Conservation (phyloP, 257 asterid genomes). For the Nicotiana tomentosiformis region DNA sequence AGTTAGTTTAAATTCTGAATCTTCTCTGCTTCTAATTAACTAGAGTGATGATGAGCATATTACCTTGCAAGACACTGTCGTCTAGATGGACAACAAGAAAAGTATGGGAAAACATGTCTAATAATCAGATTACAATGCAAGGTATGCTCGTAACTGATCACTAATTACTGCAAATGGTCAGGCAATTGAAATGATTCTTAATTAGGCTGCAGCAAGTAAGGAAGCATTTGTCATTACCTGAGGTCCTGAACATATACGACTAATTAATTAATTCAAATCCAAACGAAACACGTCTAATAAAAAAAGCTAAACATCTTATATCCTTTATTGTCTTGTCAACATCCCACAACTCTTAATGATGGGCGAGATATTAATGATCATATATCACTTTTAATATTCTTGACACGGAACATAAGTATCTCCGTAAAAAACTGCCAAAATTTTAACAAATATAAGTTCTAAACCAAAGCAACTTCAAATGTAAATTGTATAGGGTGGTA, state of each 20-base stretch:
- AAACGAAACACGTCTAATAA: not conserved
- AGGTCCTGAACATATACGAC: no score
- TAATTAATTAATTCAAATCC: not conserved
- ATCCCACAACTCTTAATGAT: constrained; percentile 6
- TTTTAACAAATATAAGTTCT: not conserved
- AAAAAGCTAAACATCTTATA: not conserved
- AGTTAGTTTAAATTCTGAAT: no score
- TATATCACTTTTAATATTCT: not conserved
- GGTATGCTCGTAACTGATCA: not conserved
- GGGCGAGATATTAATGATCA: constrained; percentile 11
- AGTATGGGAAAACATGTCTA: not conserved
- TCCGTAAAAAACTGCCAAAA: not conserved
- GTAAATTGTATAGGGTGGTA: not conserved
- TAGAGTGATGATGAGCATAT: not conserved
- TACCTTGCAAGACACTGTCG: not conserved
- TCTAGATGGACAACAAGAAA: not conserved
- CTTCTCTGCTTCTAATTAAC: not conserved
- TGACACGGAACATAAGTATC: not conserved
- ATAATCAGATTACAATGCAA: not conserved
- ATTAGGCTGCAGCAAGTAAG: not conserved
- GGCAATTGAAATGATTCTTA: not conserved
- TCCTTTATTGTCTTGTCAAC: constrained; percentile 13
- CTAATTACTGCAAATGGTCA: not conserved
- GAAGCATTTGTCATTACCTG: not conserved
- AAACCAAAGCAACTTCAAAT: not conserved